Evolutionary conservation across 257 asterid genomes (phyloP), one percentile per base, ranked within the genome.

Genomic region (Eustoma russellianum): DNA sequence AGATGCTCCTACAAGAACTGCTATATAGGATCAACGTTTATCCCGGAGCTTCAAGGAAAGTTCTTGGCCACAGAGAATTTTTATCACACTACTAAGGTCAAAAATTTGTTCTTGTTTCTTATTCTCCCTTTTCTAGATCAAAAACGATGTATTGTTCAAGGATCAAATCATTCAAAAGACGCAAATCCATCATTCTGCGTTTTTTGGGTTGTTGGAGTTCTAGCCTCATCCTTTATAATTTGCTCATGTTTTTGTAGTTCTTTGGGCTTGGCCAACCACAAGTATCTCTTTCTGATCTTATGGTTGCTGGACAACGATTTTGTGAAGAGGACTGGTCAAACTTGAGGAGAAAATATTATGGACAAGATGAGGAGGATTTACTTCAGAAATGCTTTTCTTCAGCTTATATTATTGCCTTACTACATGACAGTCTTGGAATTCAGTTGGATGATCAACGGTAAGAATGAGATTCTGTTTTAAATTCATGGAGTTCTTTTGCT

Each of bases 31-130:
- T 74, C 95, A 43, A 81, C 79, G 52, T 85, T 74, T 71, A 83
- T 88, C 54, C 94, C 98, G 9, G 76, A 85, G 79, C 97, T 92
- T 72, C 83, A 67, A 55, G 95, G 97, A 13, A 85, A 73, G 50
- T 85, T 92, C 74, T 81, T 92, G 66, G 98, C 98, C 24, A 88
- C 98, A 15, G 98, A 92, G 52, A 92, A 83, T 67, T 92, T 88
- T 80, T 92, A 76, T 68, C 84, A 83, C 70, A 88, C 99, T 50
- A 82, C 93, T 41, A 88, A 85, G 95, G 98, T 91, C 38, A 60
- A 17, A 44, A n/a, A 33, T 53, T 33, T 11, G n/a, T 59, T 30
- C 24, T 43, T 6, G 13, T 62, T 64, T 19, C 14, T 30, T 43
- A 46, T 40, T 17, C 15, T 16, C 14, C 45, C 33, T 41, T 13